Base-by-base conservation (phyloP, 495 filamentous ascomycete genomes). In the Hamigera avellanea region DNA sequence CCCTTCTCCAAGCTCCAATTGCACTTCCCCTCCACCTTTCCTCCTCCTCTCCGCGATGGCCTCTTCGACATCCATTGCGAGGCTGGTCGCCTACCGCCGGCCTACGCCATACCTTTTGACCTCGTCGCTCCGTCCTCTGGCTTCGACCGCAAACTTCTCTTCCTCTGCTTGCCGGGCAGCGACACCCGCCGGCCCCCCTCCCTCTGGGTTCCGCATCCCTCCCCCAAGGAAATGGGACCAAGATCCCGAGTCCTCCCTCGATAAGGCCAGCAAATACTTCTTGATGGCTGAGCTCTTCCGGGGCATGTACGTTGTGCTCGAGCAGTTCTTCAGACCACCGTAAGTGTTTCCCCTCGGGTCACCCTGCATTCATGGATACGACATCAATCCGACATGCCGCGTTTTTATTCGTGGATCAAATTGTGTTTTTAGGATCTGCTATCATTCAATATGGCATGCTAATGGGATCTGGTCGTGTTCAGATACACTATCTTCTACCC, bases 401-500 rank as follows among this genome's bases (percentile, higher is more conserved):
- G 8, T 32, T 15, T 15, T 9, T 15, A 32, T 9, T 32, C 14
- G 14, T n/a, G n/a, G n/a, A n/a, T n/a, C n/a, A 15, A 32, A 15
- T 32, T 9, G 14, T 15, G 29, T 16, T 26, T 26, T 26, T 26
- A 26, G 7, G 7, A 5, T 21, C 14, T 14, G 12, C 14, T 18
- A 15, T 2, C 14, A 16, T 36, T 13, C 27, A 36, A 26, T 38
- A 21, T 28, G 36, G 18, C 33, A 29, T 32, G 32, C 49, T 46
- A 40, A 48, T 26, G 17, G 27, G 19, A 37, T 37, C 25, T 21
- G 19, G 17, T 14, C 2, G 15, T 32, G 26, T n/a, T n/a, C 42
- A 94, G 86, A 33, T 95, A 96, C 56, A 98, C 91, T 13, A 98
- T 98, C 56, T 93, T 80, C 67, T 98, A 98, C 54, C 91, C 91